Percentiles rank a stretch among this genome's conserved stretches.
Conservation (phyloP, 805 yeast species). For the Schizosaccharomyces japonicus region DNA sequence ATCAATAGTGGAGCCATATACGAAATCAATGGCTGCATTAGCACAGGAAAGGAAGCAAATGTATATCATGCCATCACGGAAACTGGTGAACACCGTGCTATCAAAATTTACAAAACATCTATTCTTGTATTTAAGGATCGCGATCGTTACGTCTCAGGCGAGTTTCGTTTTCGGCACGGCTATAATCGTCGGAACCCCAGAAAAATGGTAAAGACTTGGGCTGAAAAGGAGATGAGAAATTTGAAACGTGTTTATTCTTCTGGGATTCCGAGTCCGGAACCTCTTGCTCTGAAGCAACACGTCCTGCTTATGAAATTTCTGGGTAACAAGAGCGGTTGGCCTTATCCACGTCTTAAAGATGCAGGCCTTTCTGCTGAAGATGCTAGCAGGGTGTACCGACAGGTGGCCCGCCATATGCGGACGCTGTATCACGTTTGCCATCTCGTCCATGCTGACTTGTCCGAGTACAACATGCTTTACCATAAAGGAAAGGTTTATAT, state of each 20-base stretch:
- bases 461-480: slow-evolving; percentile 74
- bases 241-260: slow-evolving; percentile 53
- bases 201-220: slow-evolving; percentile 95
- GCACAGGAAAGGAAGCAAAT: slow-evolving; percentile 97
- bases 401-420: slow-evolving; percentile 65
- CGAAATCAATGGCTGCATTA: slow-evolving; percentile 73
- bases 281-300: slow-evolving; percentile 67
- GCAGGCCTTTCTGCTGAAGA: slow-evolving; percentile 31
- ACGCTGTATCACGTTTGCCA: slow-evolving; percentile 69
- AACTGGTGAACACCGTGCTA: slow-evolving; percentile 37
- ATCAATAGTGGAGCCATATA: slow-evolving; percentile 66
- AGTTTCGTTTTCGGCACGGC: slow-evolving; percentile 72
- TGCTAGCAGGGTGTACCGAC: slow-evolving; percentile 35
- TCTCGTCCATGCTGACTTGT: slow-evolving; percentile 85
- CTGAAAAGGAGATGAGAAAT: slow-evolving; percentile 89
- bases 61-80: slow-evolving; percentile 53
- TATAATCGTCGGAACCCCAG: slow-evolving; percentile 73
- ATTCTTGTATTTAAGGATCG: slow-evolving; percentile 91
- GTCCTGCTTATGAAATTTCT: slow-evolving; percentile 87
- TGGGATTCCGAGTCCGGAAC: slow-evolving; percentile 87
- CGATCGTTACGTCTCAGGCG: slow-evolving; percentile 89
- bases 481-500: slow-evolving; percentile 59
- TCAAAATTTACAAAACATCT: slow-evolving; percentile 87
- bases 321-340: slow-evolving; percentile 52
- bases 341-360: slow-evolving; percentile 75